phyloP scores from a whole-genome alignment of 257 asterid species.

The Scutellaria minor region DNA sequence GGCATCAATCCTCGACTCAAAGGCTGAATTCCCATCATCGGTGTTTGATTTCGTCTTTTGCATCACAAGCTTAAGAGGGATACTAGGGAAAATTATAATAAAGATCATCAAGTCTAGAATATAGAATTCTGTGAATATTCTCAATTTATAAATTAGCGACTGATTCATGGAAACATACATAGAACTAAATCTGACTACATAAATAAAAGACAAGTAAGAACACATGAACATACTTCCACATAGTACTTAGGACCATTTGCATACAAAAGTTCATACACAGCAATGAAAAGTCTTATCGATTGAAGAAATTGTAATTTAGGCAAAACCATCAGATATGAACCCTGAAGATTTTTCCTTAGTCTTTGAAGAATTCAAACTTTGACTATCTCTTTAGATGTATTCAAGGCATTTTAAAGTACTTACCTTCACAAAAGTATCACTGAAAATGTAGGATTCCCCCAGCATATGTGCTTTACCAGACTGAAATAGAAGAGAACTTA shows the following conservation, averaged over 20 bases:
- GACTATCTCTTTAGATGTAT: slow-evolving; percentile 15
- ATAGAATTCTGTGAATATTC: not conserved
- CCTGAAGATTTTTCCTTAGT: not conserved
- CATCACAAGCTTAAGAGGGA: slow-evolving; percentile 5
- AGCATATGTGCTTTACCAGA: slow-evolving; percentile 71
- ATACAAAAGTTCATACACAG: slow-evolving; percentile 13
- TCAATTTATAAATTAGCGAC: not conserved
- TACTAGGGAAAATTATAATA: not conserved
- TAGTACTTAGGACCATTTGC: not conserved
- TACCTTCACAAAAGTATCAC: slow-evolving; percentile 87
- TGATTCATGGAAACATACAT: slow-evolving; percentile 8
- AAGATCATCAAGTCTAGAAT: not conserved
- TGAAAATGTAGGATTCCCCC: slow-evolving; percentile 86
- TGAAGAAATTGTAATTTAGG: not conserved
- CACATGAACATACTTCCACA: slow-evolving; percentile 14
- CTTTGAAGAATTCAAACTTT: slow-evolving; percentile 25
- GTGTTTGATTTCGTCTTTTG: slow-evolving; percentile 18
- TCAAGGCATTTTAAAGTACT: slow-evolving; percentile 28
- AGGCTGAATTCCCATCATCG: not conserved
- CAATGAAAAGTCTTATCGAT: slow-evolving; percentile 4
- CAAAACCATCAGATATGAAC: slow-evolving; percentile 8
- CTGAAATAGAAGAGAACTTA: slow-evolving; percentile 52
- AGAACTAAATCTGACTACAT: not conserved
- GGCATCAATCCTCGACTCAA: slow-evolving; percentile 3
- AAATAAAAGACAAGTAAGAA: not conserved